Evolutionary conservation across 169 alveolate species (phyloP).

Genomic region (Cryptosporidium andersoni): DNA sequence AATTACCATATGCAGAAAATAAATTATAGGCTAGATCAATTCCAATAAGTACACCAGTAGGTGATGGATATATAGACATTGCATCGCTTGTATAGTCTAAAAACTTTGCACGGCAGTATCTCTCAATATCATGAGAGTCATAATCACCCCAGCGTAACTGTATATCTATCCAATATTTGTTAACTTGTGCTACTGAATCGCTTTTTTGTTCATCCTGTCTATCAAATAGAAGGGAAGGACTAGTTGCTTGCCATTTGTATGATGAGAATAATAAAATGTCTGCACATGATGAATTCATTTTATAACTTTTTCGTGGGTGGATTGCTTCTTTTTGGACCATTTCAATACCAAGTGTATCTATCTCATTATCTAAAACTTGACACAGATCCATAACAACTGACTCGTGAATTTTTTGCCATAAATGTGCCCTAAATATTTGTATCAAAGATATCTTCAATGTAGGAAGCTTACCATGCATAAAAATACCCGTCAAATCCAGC

Average conservation of each 20-base stretch:
- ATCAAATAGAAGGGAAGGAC: conserved; percentile 97
- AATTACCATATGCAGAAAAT: conserved; percentile 99
- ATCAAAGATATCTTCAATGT: conserved; percentile 98
- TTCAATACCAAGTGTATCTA: conserved; percentile 97
- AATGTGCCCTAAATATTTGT: conserved; percentile 99
- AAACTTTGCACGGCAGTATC: conserved; percentile 99
- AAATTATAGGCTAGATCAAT: conserved; percentile 98
- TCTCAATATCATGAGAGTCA: conserved; percentile 99
- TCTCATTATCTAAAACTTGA: conserved; percentile 98
- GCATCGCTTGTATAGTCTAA: conserved; percentile 99
- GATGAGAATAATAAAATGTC: conserved; percentile 97
- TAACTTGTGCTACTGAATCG: conserved; percentile 77
- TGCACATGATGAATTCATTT: conserved; percentile 99
- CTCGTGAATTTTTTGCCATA: conserved; percentile 99
- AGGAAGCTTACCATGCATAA: conserved; percentile 99
- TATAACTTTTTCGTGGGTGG: conserved; percentile 99
- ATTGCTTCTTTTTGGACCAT: conserved; percentile 99
- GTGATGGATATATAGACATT: conserved; percentile 98
- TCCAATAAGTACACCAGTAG: conserved; percentile 98
- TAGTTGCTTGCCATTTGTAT: conserved; percentile 96
- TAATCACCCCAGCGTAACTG: conserved; percentile 99
- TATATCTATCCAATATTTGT: conserved; percentile 97
- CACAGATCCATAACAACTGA: conserved; percentile 99
- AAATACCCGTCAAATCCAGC: conserved; percentile 99
- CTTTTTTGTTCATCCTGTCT: conserved; percentile 88